Evolutionary conservation across 257 asterid genomes (phyloP).

Genomic region (Petunia axillaris): DNA sequence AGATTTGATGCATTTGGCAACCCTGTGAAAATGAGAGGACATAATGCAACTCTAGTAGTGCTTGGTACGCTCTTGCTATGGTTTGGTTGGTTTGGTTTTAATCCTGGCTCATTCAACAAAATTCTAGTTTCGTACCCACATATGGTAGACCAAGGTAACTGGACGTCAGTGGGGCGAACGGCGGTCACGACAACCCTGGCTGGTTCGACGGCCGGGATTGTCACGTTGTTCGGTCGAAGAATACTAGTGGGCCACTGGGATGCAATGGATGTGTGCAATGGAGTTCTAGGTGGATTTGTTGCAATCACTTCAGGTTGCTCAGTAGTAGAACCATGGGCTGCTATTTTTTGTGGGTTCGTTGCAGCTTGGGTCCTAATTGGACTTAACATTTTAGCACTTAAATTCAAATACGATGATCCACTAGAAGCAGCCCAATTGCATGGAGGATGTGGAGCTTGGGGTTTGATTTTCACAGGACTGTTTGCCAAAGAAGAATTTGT

Average conservation of each 20-base stretch:
- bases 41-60: conserved; percentile 74
- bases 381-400: conserved; percentile 62
- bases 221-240: conserved; percentile 75
- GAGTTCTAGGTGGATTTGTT: conserved; percentile 81
- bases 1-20: conserved; percentile 74
- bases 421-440: conserved; percentile 89
- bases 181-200: conserved; percentile 89
- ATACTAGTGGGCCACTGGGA: conserved; percentile 85
- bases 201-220: conserved; percentile 86
- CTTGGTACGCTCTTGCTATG: conserved; percentile 69
- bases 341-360: conserved; percentile 77
- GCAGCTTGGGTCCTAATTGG: conserved; percentile 81
- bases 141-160: conserved; percentile 67
- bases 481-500: conserved; percentile 69
- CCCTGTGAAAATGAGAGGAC: conserved; percentile 65
- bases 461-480: conserved; percentile 68
- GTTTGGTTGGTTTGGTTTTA: conserved; percentile 94
- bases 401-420: conserved; percentile 68
- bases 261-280: conserved; percentile 84
- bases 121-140: conserved; percentile 46
- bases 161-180: conserved; percentile 93
- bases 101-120: conserved; percentile 76
- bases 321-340: conserved; percentile 98
- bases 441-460: conserved; percentile 94
- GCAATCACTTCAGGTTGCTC: conserved; percentile 90